A percentile compares a stretch with the other conserved stretches of the same genome.
phyloP scores from a whole-genome alignment of 306 rosid genomes.

The Phaseolus lunatus region DNA sequence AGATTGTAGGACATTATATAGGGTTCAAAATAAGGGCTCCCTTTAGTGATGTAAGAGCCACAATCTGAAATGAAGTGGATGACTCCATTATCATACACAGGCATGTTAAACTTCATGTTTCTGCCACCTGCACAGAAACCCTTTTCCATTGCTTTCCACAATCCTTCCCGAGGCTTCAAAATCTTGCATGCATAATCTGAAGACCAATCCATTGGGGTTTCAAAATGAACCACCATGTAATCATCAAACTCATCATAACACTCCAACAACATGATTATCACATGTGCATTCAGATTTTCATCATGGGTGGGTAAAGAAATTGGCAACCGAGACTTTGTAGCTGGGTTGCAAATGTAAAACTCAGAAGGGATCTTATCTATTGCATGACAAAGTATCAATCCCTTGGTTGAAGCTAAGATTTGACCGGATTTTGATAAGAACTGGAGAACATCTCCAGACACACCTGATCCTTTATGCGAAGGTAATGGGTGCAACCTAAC shows the following conservation, averaged over 20 bases:
- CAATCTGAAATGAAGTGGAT: neutral
- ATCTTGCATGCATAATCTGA: neutral
- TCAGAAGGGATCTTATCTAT: neutral
- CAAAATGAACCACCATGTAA: neutral
- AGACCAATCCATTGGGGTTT: neutral
- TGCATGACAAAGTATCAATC: neutral
- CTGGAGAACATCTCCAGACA: neutral
- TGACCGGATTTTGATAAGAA: neutral
- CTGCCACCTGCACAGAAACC: neutral
- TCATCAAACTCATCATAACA: neutral
- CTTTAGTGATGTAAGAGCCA: neutral
- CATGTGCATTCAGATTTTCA: neutral
- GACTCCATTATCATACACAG: neutral
- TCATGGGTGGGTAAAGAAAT: neutral
- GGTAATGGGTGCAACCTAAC: neutral
- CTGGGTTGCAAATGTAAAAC: neutral
- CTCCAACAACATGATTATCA: neutral
- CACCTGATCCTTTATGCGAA: neutral
- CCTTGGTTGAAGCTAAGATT: neutral
- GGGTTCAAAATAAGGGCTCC: neutral
- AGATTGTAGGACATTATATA: too few relatives aligned
- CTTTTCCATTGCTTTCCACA: neutral
- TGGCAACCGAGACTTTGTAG: neutral
- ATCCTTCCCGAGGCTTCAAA: neutral
- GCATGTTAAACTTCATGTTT: neutral